Conservation (phyloP, 2,329 filamentous ascomycete species). For the Paraconiothyrium sp. region DNA sequence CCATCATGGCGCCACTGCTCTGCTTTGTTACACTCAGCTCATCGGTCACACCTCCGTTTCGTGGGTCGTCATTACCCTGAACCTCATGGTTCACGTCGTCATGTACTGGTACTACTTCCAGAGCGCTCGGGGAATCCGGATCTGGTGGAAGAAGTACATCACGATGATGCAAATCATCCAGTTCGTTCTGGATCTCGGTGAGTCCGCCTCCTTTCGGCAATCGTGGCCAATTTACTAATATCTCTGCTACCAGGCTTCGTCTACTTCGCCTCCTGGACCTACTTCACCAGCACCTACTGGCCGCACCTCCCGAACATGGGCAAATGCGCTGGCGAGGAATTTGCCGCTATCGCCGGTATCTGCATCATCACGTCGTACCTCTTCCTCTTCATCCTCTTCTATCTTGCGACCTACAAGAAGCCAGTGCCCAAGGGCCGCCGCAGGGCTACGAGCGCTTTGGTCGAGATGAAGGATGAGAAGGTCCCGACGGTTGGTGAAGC, state of each 20-base stretch:
- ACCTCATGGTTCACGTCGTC: slow-evolving; percentile 93
- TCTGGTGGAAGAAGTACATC: slow-evolving; percentile 99
- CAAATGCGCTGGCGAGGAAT: slow-evolving; percentile 93
- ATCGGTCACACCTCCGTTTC: slow-evolving; percentile 92
- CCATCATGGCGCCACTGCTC: slow-evolving; percentile 95
- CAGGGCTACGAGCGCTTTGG: slow-evolving; percentile 83
- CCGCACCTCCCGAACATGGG: slow-evolving; percentile 83
- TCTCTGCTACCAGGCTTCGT: slow-evolving; percentile 75
- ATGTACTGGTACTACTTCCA: slow-evolving; percentile 99
- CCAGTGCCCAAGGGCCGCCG: slow-evolving; percentile 76
- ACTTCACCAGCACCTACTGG: slow-evolving; percentile 94
- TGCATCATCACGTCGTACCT: slow-evolving; percentile 94
- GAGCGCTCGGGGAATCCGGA: slow-evolving; percentile 90
- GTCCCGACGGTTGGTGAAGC: slow-evolving; percentile 64
- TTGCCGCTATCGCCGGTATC: slow-evolving; percentile 91
- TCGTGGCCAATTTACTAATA: slow-evolving; percentile 28
- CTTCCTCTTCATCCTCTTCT: slow-evolving; percentile 98
- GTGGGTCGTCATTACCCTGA: slow-evolving; percentile 93
- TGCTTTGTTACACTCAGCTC: slow-evolving; percentile 97
- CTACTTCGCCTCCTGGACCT: slow-evolving; percentile 99
- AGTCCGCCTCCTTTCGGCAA: slow-evolving; percentile 43
- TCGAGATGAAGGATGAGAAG: slow-evolving; percentile 82
- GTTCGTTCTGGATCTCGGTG: slow-evolving; percentile 96
- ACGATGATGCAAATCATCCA: slow-evolving; percentile 96
- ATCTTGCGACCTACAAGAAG: slow-evolving; percentile 95